Base-by-base conservation (phyloP, 2,329 filamentous ascomycete genomes). In the Pyricularia sp. region DNA sequence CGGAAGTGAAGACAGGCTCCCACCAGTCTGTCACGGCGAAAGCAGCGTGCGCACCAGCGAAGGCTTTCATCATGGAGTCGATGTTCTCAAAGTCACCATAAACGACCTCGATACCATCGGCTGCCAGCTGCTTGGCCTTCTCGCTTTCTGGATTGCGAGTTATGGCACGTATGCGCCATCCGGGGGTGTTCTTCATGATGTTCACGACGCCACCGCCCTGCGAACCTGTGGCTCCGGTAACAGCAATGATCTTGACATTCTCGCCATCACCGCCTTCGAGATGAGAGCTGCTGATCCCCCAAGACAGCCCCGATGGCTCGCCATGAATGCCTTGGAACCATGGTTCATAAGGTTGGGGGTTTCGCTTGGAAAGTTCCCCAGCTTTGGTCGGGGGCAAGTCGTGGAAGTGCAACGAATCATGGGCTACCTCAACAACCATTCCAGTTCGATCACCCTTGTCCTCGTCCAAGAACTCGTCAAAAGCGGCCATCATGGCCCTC, bases 381-480 rank as follows among this genome's bases (percentile, higher is more conserved):
- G 69, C 70, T 42, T 67, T 67, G 65, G 66, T 68, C 42, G 68
- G 30, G n/a, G 70, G 55, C 30, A 42, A 26, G 17, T 70, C 68
- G 30, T 71, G 30, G 59, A 66, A 66, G 31, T 36, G 66, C 23
- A 70, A 55, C 36, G 66, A 55, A 64, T 68, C 66, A 63, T 64
- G 69, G 33, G 69, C 69, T 64, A 68, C 68, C 68, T 73, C 69
- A 26, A 71, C 69, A 12, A 69, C 71, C 26, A 50, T 64, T 7
- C 67, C 64, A 23, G 66, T 65, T 42, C 36, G n/a, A 33, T 42
- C 30, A 33, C 25, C 36, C 25, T 69, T 70, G 1, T 77, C 76
- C 67, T 83, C 82, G n/a, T 85, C 77, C 12, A 85, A 73, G 69
- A 81, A 84, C 9, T 74, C 74, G 65, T 81, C 76, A 70, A 83